A percentile compares a stretch with the other conserved stretches of the same genome.
These are phyloP conservation scores for Lepidium aucheri DNA, from an alignment of 345 rosid genomes.

Conservation along the genomic window DNA sequence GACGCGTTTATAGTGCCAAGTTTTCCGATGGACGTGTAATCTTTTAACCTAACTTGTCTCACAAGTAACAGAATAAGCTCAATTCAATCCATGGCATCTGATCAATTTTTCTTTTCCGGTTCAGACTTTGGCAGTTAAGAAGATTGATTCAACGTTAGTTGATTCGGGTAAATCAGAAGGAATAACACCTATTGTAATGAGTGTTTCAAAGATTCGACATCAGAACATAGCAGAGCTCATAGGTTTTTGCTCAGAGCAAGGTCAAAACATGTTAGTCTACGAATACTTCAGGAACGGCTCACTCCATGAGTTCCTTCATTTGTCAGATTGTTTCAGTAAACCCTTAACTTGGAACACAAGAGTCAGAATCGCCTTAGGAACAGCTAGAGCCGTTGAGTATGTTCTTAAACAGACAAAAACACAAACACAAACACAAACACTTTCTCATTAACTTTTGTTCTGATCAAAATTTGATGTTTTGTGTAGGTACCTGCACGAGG, in stretches of 20 bases:
- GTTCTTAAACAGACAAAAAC: slow-evolving; percentile 13
- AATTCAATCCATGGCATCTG: not conserved
- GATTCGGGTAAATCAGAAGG: slow-evolving; percentile 37
- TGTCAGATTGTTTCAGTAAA: slow-evolving; percentile 77
- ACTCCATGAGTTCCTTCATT: slow-evolving; percentile 75
- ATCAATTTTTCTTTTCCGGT: not conserved
- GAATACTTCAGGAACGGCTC: slow-evolving; percentile 87
- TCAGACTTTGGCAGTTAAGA: slow-evolving; percentile 79
- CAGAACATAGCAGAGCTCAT: slow-evolving; percentile 72
- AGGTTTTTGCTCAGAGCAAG: slow-evolving; percentile 77
- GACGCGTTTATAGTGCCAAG: slow-evolving; percentile 78
- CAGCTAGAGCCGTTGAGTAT: slow-evolving; percentile 81
- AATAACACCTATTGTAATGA: slow-evolving; percentile 48
- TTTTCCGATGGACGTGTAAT: slow-evolving; percentile 65
- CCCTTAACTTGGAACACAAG: slow-evolving; percentile 96
- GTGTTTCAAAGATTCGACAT: slow-evolving; percentile 66
- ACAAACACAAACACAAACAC: not conserved
- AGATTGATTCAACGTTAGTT: slow-evolving; percentile 62
- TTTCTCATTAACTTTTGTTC: not conserved
- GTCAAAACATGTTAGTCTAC: slow-evolving; percentile 67
- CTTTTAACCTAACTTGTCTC: not conserved
- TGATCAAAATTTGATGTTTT: slow-evolving; percentile 11
- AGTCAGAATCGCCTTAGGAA: slow-evolving; percentile 73
- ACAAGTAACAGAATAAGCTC: not conserved
- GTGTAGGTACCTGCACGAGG: slow-evolving; percentile 80